Evolutionary conservation across 2,329 filamentous ascomycete genomes (phyloP).

Genomic region (Fusarium mangiferae): DNA sequence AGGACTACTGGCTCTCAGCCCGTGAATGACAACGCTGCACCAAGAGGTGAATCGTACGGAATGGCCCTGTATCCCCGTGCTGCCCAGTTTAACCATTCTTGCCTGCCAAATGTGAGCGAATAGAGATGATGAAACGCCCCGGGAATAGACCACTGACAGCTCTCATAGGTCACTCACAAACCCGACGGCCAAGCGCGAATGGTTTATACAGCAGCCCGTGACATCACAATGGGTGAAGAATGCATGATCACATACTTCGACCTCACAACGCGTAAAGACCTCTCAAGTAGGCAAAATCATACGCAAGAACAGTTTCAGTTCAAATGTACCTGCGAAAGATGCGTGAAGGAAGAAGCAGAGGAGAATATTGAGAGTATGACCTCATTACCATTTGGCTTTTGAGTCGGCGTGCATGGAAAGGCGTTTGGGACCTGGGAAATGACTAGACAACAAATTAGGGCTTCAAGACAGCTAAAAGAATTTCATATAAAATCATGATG

Average conservation of each 20-base stretch:
- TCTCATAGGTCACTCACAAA: constrained; percentile 38
- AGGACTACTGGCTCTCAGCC: constrained; percentile 35
- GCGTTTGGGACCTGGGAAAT: background rate
- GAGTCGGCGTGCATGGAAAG: background rate
- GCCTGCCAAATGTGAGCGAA: constrained; percentile 42
- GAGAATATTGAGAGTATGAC: constrained; percentile 37
- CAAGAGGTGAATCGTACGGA: constrained; percentile 42
- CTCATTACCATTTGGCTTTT: constrained; percentile 34
- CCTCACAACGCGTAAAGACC: constrained; percentile 21
- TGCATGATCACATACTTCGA: constrained; percentile 46
- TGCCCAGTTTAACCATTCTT: constrained; percentile 46
- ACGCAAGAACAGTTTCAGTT: constrained; percentile 41
- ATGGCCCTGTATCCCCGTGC: constrained; percentile 43
- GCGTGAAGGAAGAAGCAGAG: constrained; percentile 37
- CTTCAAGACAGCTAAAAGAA: accelerated
- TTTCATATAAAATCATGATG: accelerated
- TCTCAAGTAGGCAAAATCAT: constrained; percentile 30
- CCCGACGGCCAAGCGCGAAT: constrained; percentile 39
- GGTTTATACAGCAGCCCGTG: constrained; percentile 41
- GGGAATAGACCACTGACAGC: background rate
- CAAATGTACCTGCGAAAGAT: constrained; percentile 40
- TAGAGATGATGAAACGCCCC: accelerated
- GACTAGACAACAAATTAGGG: accelerated
- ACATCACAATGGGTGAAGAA: constrained; percentile 41
- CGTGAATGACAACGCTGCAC: constrained; percentile 5